Base-by-base conservation (phyloP, 2,329 filamentous ascomycete species). In the Monilinia laxa region DNA sequence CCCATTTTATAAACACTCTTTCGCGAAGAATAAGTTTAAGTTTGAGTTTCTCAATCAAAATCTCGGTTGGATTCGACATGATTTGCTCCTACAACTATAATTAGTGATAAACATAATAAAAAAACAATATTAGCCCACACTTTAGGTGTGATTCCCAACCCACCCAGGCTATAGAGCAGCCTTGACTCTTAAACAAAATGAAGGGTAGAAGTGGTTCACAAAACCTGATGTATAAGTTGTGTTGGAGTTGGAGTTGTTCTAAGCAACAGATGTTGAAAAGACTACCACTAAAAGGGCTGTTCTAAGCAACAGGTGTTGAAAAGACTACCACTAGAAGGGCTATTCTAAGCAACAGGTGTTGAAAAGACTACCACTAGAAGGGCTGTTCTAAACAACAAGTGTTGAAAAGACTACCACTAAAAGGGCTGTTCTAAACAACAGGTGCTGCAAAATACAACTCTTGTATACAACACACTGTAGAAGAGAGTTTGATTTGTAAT, bases 81-180 rank as follows among this genome's bases (percentile, higher is more conserved):
- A 14, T 25, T 12, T 51, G 10, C 2, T 12, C 56, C 56, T 59
- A 49, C 4, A 20, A 20, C 16, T 35, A 47, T 14, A 35, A 47
- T 59, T 59, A 59, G 56, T 35, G 20, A 42, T 14, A 18, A 38
- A 11, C 7, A 5, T n/a, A 25, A 3, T 20, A 11, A 47, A 14
- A 14, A 25, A 25, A 25, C 10, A 20, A 49, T 49, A 11, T 5
- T 59, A 49, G 56, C 56, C 40, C 40, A 59, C 56, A 59, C 56
- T 11, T 35, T 14, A 59, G n/a, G 56, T 59, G 40, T 59, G 40
- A 49, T 59, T 59, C 40, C 40, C n/a, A n/a, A n/a, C 47, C n/a
- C 56, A 59, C 40, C 40, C 40, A 59, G 56, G 56, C 56, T 59
- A 31, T 49, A 49, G 40, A 58, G 40, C 56, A 59, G 56, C 56